Evolutionary conservation across 2,329 filamentous ascomycete genomes (phyloP), one percentile per base, ranked within the genome.

Genomic region (Penicillium sp.): DNA sequence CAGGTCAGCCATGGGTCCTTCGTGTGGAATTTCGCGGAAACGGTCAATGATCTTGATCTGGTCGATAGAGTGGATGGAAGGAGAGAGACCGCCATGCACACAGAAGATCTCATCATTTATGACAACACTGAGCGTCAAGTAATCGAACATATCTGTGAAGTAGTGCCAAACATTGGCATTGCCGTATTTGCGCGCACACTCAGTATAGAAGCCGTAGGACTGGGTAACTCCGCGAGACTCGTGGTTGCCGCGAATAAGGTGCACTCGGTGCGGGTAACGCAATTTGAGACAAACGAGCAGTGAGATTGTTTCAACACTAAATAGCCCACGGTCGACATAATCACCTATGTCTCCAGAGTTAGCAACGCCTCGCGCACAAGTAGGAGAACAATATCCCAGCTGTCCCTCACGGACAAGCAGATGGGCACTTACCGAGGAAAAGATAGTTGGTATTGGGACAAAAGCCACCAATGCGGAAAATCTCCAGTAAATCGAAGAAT

Each of bases 61-160:
- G 72, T 99, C 94, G 70, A 99, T 96, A 42, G 90, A 95, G 75
- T 99, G 94, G 70, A 99, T 97, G 28, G 88, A 92, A 1, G 89
- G 89, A 0, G 88, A 92, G 18, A 94, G 81, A 21, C 89, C 94
- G 70, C 94, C 94, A 72, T 99, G 94, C 6, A 99, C 94, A 73
- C 94, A 99, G 73, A 99, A 99, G 62, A 99, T 99, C 73, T 97
- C 90, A 73, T 99, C 89, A 72, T 97, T 95, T 70, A 99, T 99
- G 59, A 99, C 93, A 56, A 97, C 95, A 65, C 90, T 95, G 52
- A 99, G 79, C 7, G 93, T 97, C 59, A 99, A 81, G 73, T 95
- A 99, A 76, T 99, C 94, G 75, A 99, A 99, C 92, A 99, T 97
- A 76, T 99, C 94, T 61, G 94, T 99, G 71, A 99, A 99, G 73